Percentiles rank a stretch among this genome's conserved stretches.
phyloP scores from a whole-genome alignment of 1,284 basidiomycete species.

The Thelephora terrestris region DNA sequence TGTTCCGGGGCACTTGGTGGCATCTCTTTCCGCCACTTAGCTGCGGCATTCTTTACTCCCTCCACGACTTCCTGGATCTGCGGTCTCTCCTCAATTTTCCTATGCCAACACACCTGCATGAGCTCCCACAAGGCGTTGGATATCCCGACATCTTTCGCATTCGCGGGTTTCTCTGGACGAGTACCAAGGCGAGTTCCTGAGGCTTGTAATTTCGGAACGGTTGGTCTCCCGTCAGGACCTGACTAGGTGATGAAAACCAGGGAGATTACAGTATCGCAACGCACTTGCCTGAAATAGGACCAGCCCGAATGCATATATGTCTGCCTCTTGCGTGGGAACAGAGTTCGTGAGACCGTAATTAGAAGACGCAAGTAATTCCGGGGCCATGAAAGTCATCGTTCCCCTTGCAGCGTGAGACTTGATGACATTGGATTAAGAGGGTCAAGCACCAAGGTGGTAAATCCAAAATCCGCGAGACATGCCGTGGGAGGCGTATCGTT shows the following conservation, averaged over 20 bases:
- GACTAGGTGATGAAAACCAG: background rate
- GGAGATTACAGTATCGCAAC: background rate
- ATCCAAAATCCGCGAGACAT: background rate
- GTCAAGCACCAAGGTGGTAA: background rate
- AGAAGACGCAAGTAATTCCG: slow-evolving; percentile 1
- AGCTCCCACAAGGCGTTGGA: slow-evolving; percentile 1
- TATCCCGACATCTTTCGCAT: background rate
- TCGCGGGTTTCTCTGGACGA: slow-evolving; percentile 1
- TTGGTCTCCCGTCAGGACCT: slow-evolving; percentile 2
- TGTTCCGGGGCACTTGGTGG: too few relatives aligned
- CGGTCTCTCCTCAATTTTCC: too few relatives aligned
- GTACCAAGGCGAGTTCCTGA: background rate
- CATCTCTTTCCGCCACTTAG: too few relatives aligned
- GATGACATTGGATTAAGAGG: background rate
- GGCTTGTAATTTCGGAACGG: background rate
- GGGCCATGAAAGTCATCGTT: background rate
- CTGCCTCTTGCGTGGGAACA: background rate
- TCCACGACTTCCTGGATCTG: too few relatives aligned
- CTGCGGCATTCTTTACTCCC: too few relatives aligned
- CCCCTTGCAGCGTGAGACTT: background rate
- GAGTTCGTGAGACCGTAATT: background rate
- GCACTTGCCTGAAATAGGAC: background rate
- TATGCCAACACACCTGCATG: background rate
- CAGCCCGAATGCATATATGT: background rate
- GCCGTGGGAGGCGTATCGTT: slow-evolving; percentile 12